Base-by-base conservation (phyloP, 148 eudicot genomes). In the Chenopodium suecicum region DNA sequence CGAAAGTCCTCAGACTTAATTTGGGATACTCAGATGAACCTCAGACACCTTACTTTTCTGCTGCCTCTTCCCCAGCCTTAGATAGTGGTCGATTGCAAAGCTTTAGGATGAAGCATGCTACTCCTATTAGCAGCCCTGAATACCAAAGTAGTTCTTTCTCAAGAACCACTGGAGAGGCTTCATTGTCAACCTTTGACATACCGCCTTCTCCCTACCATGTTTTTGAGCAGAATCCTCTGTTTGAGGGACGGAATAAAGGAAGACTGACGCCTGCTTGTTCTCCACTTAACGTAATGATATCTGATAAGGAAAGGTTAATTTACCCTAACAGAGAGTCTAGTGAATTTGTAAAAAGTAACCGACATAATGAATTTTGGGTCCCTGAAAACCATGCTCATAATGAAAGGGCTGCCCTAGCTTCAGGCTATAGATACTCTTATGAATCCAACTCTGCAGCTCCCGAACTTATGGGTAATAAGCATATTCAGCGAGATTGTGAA, bases 121-220 rank as follows among this genome's bases (percentile, higher is more conserved):
- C 98, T 74, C 98, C 95, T 66, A 88, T 90, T 34, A 93, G 95
- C 84, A 93, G 97, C 88, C 97, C 97, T 52, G 95, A 94, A 63
- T 90, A 89, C 66, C 86, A 92, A 60, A 86, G 90, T 67, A 86
- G 90, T 81, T 88, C 93, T 34, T 88, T 82, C 83, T 82, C 94
- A 56, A 88, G 91, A 91, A 88, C 92, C 25, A 87, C 90, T 3
- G 85, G 70, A 31, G 91, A 86, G 74, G 83, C 84, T 74, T 87
- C 93, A 44, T 74, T 87, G 25, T 88, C 90, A 29, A 84, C 90
- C 81, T 82, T 89, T 23, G 94, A 88, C 71, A 84, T 85, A 76
- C 84, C 81, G 22, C 67, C 88, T 70, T 88, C 94, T 69, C 86
- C 88, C 64, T 94, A 85, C 79, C 85, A 90, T 60, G 88, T 89